These are phyloP conservation scores for Amanita fuliginea DNA, from an alignment of 768 basidiomycete species.

Conservation along the genomic window DNA sequence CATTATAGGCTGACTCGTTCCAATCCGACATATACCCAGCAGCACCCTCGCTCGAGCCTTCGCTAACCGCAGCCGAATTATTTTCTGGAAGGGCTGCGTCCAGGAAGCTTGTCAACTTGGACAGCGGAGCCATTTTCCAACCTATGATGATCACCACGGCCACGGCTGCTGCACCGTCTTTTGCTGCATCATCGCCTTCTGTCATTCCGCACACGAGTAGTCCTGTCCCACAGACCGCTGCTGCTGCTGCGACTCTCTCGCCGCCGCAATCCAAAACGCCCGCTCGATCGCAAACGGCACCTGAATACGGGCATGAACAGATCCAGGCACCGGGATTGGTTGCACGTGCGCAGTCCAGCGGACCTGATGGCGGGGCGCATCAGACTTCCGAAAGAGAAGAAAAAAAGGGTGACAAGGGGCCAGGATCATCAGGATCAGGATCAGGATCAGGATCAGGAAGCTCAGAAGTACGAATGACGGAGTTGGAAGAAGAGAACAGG, in stretches of 20 bases:
- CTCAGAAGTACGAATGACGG: background rate
- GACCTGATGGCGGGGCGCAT: background rate
- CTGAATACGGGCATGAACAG: background rate
- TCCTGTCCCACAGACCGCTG: background rate
- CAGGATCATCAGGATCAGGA: background rate
- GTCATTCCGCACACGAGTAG: background rate
- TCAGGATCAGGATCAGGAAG: background rate
- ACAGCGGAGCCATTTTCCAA: slow-evolving; percentile 42
- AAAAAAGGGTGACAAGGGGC: background rate
- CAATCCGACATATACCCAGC: slow-evolving; percentile 97
- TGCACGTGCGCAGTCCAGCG: background rate
- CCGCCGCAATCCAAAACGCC: background rate
- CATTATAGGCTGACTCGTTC: slow-evolving; percentile 76
- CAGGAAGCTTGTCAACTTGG: slow-evolving; percentile 74
- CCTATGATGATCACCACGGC: slow-evolving; percentile 17
- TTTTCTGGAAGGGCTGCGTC: slow-evolving; percentile 74
- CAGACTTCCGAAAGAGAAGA: background rate
- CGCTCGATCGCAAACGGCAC: background rate
- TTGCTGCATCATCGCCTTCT: background rate
- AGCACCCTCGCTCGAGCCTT: slow-evolving; percentile 71
- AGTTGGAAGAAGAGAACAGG: slow-evolving; percentile 45
- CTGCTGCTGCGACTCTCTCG: background rate
- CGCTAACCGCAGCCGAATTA: slow-evolving; percentile 76
- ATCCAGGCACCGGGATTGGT: background rate
- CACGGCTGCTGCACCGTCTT: slow-evolving; percentile 16